phyloP scores from a whole-genome alignment of 2,329 filamentous ascomycete genomes.

The Pestalotiopsis sp. region DNA sequence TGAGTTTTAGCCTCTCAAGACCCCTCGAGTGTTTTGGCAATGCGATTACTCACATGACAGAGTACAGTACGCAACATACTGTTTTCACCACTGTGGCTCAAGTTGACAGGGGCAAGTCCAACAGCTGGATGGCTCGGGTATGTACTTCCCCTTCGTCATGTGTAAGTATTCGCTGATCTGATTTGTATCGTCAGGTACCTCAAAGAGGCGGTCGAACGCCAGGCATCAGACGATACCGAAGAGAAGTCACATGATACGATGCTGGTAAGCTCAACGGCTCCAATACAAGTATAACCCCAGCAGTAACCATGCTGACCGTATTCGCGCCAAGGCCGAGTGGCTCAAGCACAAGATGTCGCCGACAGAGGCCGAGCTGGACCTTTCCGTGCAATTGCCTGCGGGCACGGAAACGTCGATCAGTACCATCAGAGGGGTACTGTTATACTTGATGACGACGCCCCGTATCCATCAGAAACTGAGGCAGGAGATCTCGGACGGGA shows the following conservation, averaged over 20 bases:
- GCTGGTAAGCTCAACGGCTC: not conserved
- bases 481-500: constrained; percentile 15
- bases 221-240: not conserved
- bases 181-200: not conserved
- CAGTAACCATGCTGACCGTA: not conserved
- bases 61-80: constrained; percentile 21
- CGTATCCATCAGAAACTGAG: constrained; percentile 15
- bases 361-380: constrained; percentile 24
- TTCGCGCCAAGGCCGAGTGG: constrained; percentile 22
- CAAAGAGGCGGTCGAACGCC: not conserved
- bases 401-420: constrained; percentile 17
- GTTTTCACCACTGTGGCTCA: not conserved
- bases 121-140: not conserved
- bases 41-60: constrained; percentile 22
- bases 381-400: constrained; percentile 23
- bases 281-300: not conserved
- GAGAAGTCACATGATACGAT: not conserved
- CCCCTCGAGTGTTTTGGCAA: constrained; percentile 20
- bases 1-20: constrained; percentile 22
- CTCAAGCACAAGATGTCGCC: constrained; percentile 23
- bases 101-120: not conserved
- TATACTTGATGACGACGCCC: constrained; percentile 18
- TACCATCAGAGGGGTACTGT: constrained; percentile 16
- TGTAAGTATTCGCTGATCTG: not conserved
- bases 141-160: not conserved